Evolutionary conservation across 208 protist genomes (phyloP), one percentile per base, ranked within the genome.

Genomic region (Plasmodiophora brassicae): DNA sequence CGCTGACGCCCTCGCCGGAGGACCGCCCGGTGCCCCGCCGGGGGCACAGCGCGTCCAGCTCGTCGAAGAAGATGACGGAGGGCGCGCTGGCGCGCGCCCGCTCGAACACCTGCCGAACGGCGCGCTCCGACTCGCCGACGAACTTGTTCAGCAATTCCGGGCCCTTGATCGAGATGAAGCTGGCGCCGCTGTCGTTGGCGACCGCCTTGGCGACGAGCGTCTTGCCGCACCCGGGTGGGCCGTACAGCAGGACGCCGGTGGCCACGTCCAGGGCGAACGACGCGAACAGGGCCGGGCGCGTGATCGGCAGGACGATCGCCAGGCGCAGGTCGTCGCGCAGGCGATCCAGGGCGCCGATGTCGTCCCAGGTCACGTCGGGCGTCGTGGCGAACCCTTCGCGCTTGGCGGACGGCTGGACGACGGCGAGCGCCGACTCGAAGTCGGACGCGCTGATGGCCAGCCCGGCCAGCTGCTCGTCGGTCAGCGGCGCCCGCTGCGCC

Each of bases 81-180:
- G 88, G 88, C 0, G 88, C 71, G 28, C 44, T 86, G 44, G 85
- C 88, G 0, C 89, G 0, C 0, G 90, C 90, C n/a, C 89, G 72
- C 25, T 39, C 10, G 53, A 91, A 91, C 28, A 91, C 85, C 87
- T 87, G 60, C 45, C 90, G 41, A 8, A 91, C 46, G 0, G 87
- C 90, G 41, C 44, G 44, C 78, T 91, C 90, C 28, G 60, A 87
- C 39, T 83, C 90, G 22, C 90, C 90, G 0, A 91, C 35, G 32
- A 88, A 91, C 41, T 90, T 91, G 28, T 92, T 92, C 28, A 98
- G 93, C 60, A 98, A 91, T 92, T 98, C 97, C 1, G 97, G 97
- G 0, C 98, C 98, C 90, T 99, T 99, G 87, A 99, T 97, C 10
- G 96, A 97, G 89, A 99, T 99, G 92, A 99, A 99, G 90, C 97